Base-by-base conservation (phyloP, 108 stramenopile genomes). In the Nitzschia putrida region DNA sequence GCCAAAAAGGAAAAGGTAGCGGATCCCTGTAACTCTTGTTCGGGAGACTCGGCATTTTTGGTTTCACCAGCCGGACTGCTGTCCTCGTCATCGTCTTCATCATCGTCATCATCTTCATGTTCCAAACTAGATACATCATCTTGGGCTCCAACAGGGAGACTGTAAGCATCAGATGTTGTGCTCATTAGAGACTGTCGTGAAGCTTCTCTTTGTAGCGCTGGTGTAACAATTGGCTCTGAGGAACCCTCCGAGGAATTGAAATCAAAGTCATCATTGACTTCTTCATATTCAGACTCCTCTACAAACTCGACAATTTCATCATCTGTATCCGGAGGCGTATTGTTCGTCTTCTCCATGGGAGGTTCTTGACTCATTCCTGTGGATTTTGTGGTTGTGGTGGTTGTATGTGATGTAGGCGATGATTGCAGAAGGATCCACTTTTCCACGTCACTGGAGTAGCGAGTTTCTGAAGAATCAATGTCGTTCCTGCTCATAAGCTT, bases 101-200 rank as follows among this genome's bases (percentile, higher is more conserved):
- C 39, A 38, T 59, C 58, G n/a, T 49, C 47, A 10, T 9, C 44
- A 63, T 63, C 22, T 1, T 47, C 61, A 4, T 18, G 18, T 22
- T 47, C 61, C 44, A 63, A 63, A 45, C 61, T 63, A 12, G 61
- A 63, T 1, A 63, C 61, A 45, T 63, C 61, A 22, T 63, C 61
- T 8, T 63, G 61, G 21, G 42, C 10, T 38, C 61, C 61, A 12
- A 63, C 61, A 9, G 61, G 61, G 7, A 63, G 23, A 47, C 44
- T 45, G 24, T 44, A 63, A 14, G 61, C 61, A 63, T 63, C 61
- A 11, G 61, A 63, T 4, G 61, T 22, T 13, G 23, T 45, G 23
- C 61, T 63, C 44, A 44, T 41, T n/a, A 63, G 7, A 11, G 61
- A 63, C 45, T 63, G 61, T 26, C 58, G 26, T 13, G 58, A 59